A percentile compares a stretch with the other conserved stretches of the same genome.
These are phyloP conservation scores for Globisporangium orthogonon DNA, from an alignment of 352 stramenopile genomes.

Conservation along the genomic window DNA sequence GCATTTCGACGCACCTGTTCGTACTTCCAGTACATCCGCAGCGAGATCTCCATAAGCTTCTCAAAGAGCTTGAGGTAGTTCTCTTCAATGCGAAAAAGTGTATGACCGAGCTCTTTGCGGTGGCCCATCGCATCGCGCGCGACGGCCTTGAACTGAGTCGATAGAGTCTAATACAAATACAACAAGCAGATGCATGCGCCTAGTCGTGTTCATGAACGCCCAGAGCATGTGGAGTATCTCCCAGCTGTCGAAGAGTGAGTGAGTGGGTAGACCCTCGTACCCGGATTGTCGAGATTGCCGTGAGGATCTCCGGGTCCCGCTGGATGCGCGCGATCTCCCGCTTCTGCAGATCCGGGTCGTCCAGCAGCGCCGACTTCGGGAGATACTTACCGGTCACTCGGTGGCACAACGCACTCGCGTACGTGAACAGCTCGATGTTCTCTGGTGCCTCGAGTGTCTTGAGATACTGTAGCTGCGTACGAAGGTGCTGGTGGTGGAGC, in stretches of 20 bases:
- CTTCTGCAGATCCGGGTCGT: constrained; percentile 37
- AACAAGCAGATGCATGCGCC: too few species aligned
- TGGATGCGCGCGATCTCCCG: constrained; percentile 53
- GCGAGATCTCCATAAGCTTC: constrained; percentile 61
- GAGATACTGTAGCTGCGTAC: constrained; percentile 20
- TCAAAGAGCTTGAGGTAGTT: constrained; percentile 75
- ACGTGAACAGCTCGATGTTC: constrained; percentile 63
- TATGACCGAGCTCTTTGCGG: constrained; percentile 53
- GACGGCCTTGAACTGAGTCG: constrained; percentile 60
- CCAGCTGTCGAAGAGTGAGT: background rate
- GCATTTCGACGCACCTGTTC: constrained; percentile 18
- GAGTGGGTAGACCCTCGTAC: constrained; percentile 6
- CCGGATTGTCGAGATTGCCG: constrained; percentile 40
- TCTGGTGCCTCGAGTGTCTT: constrained; percentile 34
- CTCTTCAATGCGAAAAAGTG: constrained; percentile 65
- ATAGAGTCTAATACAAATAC: constrained; percentile 25
- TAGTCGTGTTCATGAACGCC: background rate
- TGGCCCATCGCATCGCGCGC: constrained; percentile 56
- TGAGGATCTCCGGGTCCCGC: constrained; percentile 46
- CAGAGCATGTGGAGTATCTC: background rate
- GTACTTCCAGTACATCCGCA: constrained; percentile 71
- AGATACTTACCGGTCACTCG: constrained; percentile 61
- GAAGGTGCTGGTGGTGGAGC: background rate
- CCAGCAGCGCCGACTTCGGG: constrained; percentile 31
- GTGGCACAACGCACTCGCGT: constrained; percentile 58